Evolutionary conservation across 1,284 basidiomycete species (phyloP), one percentile per base, ranked within the genome.

Genomic region (Sphagnurus paluster): DNA sequence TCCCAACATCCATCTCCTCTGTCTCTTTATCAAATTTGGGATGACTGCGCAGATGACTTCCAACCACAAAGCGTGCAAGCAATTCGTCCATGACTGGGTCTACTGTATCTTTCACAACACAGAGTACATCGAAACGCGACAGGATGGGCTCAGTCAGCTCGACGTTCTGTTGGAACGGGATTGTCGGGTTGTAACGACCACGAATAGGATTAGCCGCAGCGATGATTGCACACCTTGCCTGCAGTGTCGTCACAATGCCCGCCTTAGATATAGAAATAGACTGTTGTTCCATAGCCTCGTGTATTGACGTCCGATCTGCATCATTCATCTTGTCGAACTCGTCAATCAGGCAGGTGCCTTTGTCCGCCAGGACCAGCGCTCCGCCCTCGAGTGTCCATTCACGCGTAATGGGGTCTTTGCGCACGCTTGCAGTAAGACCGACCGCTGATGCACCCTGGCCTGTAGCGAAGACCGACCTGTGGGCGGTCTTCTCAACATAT

Each of bases 281-380:
- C 65, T 99, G 96, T 69, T 99, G 96, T 67, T 99, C 96, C 96
- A 99, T 99, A 2, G 97, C 97, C 68, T 99, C 96, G 74, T 99
- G 97, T 60, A 99, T 99, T 5, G 94, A 98, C 9, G 96, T 98
- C 54, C 94, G 79, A 68, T 95, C 93, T 24, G 92, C 83, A 60
- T 99, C 96, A 71, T 99, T 99, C 96, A 99, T 99, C 77, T 99
- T 99, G 77, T 99, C 96, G 66, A 99, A 99, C 70, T 99, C 97
- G 70, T 99, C 96, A 57, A 99, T 99, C 25, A 99, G 75, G 61
- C 97, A 99, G 28, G 90, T 92, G n/a, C 96, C 96, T 72, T 98
- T 98, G 72, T 99, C 96, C 0, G 96, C 97, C 19, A 99, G 77
- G 30, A 99, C 97, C 8, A 99, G 76, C 3, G 96, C 96, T 13